Conservation (phyloP, 495 filamentous ascomycete species). For the Penicillium maclennaniae region DNA sequence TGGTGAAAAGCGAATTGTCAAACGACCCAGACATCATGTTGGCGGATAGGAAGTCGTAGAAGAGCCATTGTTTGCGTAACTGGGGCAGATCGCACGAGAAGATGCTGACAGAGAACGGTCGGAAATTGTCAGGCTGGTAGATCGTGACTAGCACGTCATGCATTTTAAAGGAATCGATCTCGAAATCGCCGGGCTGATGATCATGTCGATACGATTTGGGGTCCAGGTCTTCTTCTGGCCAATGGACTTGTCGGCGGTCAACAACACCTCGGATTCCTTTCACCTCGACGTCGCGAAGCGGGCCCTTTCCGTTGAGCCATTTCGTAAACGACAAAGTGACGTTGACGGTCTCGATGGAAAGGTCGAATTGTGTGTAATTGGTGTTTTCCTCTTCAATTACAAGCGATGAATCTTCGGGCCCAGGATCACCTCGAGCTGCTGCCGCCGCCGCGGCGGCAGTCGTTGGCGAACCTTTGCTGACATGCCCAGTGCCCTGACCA, state of each 20-base stretch:
- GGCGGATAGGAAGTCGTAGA: slow-evolving; percentile 94
- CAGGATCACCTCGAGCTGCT: slow-evolving; percentile 39
- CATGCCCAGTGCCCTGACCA: slow-evolving; percentile 69
- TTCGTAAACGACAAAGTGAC: slow-evolving; percentile 96
- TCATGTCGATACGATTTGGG: slow-evolving; percentile 83
- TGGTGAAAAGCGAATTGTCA: slow-evolving; percentile 94
- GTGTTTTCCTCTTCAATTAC: slow-evolving; percentile 70
- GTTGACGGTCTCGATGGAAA: slow-evolving; percentile 92
- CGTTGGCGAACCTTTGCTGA: slow-evolving; percentile 88
- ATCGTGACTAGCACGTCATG: slow-evolving; percentile 89
- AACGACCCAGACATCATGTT: slow-evolving; percentile 95
- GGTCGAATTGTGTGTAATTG: slow-evolving; percentile 96
- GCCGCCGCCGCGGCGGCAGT: slow-evolving; percentile 80
- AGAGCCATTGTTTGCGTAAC: slow-evolving; percentile 90
- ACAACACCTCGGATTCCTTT: slow-evolving; percentile 95
- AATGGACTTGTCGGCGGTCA: slow-evolving; percentile 77
- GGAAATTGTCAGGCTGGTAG: slow-evolving; percentile 84
- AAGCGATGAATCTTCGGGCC: slow-evolving; percentile 18
- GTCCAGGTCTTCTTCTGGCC: slow-evolving; percentile 67
- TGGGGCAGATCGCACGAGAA: slow-evolving; percentile 93
- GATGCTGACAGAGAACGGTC: slow-evolving; percentile 91
- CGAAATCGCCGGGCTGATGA: slow-evolving; percentile 90
- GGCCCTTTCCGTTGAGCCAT: slow-evolving; percentile 95
- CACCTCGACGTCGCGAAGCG: slow-evolving; percentile 87
- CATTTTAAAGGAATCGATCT: slow-evolving; percentile 93